Evolutionary conservation across 2,329 filamentous ascomycete species (phyloP).

Genomic region (Rhynchosporium secalis): DNA sequence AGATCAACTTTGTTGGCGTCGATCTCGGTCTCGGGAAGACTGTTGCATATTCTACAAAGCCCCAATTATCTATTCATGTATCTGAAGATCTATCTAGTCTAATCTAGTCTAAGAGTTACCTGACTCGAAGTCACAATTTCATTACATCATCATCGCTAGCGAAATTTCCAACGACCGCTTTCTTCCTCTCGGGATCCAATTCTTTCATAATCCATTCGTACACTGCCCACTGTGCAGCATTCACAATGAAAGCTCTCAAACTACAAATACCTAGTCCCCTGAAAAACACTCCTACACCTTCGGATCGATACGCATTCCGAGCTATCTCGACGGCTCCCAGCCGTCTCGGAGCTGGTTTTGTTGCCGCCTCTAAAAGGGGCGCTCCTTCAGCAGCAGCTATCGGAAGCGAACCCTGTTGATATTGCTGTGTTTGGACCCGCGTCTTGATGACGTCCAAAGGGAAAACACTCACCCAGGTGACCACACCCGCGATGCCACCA

Average conservation of each 20-base stretch:
- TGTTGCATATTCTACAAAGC: background rate
- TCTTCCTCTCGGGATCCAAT: conserved; percentile 39
- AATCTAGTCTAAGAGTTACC: conserved; percentile 4
- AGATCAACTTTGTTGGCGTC: no score
- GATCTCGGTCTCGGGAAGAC: background rate
- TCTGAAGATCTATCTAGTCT: conserved; percentile 1
- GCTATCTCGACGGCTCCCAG: conserved; percentile 63
- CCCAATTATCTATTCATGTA: background rate
- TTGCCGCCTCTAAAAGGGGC: conserved; percentile 39
- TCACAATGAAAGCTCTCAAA: conserved; percentile 83
- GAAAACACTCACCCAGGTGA: conserved; percentile 88
- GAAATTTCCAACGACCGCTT: background rate
- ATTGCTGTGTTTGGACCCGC: conserved; percentile 74
- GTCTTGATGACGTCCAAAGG: conserved; percentile 93
- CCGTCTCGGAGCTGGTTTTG: conserved; percentile 34
- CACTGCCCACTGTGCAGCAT: conserved; percentile 88
- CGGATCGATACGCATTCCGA: conserved; percentile 62
- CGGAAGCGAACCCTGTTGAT: conserved; percentile 33
- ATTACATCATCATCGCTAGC: background rate
- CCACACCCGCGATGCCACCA: conserved; percentile 82
- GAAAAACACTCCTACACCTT: conserved; percentile 66
- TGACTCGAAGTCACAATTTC: no score
- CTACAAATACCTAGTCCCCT: conserved; percentile 79
- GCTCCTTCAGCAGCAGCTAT: conserved; percentile 19
- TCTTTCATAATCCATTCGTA: conserved; percentile 85